Base-by-base conservation (phyloP, 2,329 filamentous ascomycete genomes). In the Colletotrichum tropicale region DNA sequence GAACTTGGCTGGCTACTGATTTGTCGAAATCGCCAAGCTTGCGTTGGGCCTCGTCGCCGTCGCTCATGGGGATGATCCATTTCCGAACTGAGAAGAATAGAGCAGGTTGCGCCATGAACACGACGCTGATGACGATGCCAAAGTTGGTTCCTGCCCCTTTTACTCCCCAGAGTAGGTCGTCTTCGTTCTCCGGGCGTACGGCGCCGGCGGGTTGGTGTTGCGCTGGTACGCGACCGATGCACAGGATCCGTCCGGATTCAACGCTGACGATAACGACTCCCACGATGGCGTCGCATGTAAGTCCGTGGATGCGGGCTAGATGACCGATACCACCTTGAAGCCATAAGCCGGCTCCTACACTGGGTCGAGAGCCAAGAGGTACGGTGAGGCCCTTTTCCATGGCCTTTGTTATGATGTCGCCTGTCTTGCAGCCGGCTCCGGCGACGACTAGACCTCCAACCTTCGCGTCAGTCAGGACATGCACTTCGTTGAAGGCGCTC, bases 311-410 rank as follows among this genome's bases (percentile, higher is more conserved):
- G 74, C 91, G 85, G 43, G 88, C 79, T n/a, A 92, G 83, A 77
- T 93, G 91, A 3, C 91, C 91, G 65, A 93, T 91, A 68, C 92
- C 91, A 55, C 92, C 92, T 84, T 93, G 91, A 62, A 94, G 84
- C 90, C 91, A 93, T 16, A 91, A 78, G 0, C 92, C 92, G 0
- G 90, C 88, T 4, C 4, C 92, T 30, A 93, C 91, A 77, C 91
- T 93, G 77, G 92, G 92, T 8, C 92, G 89, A 30, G 90, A 80
- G 4, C 92, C 92, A 5, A 93, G 80, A 0, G 92, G 91, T 3
- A 93, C 88, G 71, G 88, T 90, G 69, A 93, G 1, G 3, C 88
- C 89, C 0, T 77, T 84, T 2, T 73, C 82, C 85, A 88, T 88
- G 48, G 89, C 79, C 67, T 85, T 84, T 24, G 79, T 78, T 77